Evolutionary conservation across 140 eudicot species (phyloP).

Genomic region (Stevia rebaudiana): DNA sequence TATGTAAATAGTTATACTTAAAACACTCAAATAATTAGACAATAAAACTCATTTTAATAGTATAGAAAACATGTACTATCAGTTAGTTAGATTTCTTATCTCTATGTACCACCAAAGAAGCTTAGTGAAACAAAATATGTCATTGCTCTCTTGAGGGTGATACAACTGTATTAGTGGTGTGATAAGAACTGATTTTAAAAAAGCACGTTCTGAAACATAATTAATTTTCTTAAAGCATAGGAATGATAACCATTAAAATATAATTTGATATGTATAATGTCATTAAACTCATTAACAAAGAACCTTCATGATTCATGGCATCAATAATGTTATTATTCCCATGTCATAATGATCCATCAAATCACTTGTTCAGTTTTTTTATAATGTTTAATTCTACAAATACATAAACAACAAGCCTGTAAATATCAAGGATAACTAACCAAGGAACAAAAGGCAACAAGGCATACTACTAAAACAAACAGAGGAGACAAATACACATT

Average conservation of each 20-base stretch:
- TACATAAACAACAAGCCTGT: neutral
- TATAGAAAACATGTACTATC: neutral
- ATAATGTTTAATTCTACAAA: conserved; percentile 3
- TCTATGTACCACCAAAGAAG: neutral
- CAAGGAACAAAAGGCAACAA: neutral
- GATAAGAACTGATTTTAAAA: too few species aligned
- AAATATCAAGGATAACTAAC: conserved; percentile 7
- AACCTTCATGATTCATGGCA: neutral
- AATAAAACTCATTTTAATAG: neutral
- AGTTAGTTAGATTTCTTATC: neutral
- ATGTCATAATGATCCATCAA: conserved; percentile 1
- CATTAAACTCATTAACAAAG: neutral
- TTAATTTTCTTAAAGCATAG: neutral
- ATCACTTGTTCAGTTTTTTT: conserved; percentile 7
- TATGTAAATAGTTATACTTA: neutral
- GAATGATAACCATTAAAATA: neutral
- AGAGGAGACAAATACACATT: neutral
- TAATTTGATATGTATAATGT: neutral
- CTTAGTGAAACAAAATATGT: neutral
- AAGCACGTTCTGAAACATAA: too few species aligned
- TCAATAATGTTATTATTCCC: neutral
- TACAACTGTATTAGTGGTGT: neutral
- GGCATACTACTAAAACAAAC: neutral
- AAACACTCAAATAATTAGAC: neutral
- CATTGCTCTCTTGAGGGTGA: neutral